These are phyloP conservation scores for Hypericum androsaemum DNA, from an alignment of 345 rosid genomes.

Conservation along the genomic window DNA sequence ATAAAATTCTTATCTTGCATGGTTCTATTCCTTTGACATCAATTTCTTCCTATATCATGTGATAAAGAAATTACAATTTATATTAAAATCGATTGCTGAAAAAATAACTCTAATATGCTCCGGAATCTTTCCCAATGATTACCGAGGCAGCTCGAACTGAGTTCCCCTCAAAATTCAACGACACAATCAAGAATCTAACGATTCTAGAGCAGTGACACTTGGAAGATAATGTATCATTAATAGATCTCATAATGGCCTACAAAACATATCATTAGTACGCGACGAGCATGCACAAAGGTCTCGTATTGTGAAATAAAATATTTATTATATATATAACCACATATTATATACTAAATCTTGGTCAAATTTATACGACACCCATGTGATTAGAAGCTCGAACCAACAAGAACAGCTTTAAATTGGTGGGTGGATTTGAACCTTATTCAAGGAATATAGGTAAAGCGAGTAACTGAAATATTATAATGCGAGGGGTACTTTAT, in stretches of 20 bases:
- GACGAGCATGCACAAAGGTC: slow-evolving; percentile 24
- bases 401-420: slow-evolving; percentile 1
- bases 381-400: slow-evolving; percentile 21
- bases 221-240: background rate
- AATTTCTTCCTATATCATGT: too few species aligned
- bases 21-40: too few species aligned
- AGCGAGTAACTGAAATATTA: background rate
- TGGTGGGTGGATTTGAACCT: slow-evolving; percentile 30
- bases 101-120: too few species aligned
- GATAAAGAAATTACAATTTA: too few species aligned
- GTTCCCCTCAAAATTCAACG: slow-evolving; percentile 2
- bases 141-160: background rate
- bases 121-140: background rate
- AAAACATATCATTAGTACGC: slow-evolving; percentile 14
- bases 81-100: too few species aligned
- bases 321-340: slow-evolving; percentile 5
- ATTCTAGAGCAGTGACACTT: background rate
- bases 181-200: background rate
- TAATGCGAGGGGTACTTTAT: background rate
- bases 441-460: slow-evolving; percentile 11
- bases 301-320: background rate
- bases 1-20: too few species aligned
- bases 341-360: slow-evolving; percentile 1
- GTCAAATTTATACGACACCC: slow-evolving; percentile 29
- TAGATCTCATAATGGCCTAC: slow-evolving; percentile 15